Evolutionary conservation across 495 filamentous ascomycete genomes (phyloP), one percentile per base, ranked within the genome.

Genomic region (Friedmanniomyces endolithicus): DNA sequence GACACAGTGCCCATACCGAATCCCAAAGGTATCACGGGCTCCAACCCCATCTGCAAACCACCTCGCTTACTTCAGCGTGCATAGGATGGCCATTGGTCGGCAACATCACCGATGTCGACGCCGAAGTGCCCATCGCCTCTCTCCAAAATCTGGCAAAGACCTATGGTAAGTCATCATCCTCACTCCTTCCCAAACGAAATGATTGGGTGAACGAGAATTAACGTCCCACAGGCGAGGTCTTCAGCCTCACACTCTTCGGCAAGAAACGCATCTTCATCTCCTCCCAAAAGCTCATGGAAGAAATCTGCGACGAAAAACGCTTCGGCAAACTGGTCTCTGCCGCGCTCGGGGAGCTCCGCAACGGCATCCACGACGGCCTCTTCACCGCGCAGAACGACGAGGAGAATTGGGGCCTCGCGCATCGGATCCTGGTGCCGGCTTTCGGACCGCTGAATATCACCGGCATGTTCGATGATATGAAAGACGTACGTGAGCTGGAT

Each of bases 371-470:
- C 34, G 80, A 86, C 65, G 84, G 84, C 25, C 71, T 88, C 14
- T 88, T 88, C 66, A 86, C 82, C 0, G 84, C 84, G 0, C 66
- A 71, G 16, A 59, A 70, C 11, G 27, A 53, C 31, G 57, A 60
- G 59, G 71, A 78, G 48, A 81, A 80, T 52, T 89, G 85, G 85
- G 78, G 69, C 0, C 72, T 84, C 39, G 86, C 86, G 12, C 86
- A 89, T 63, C 71, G 86, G n/a, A 75, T 86, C 19, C 67, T 68
- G 22, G 72, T 78, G 67, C 84, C 84, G 2, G 84, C 80, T 3
- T 87, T 92, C 65, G 85, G 85, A 0, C 86, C 86, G 2, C 59
- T 86, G 29, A 71, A 77, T 9, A 83, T 92, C 61, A 75, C 77
- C 58, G 70, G 65, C 48, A 88, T 88, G 85, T 87, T 84, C 59